Conservation (phyloP, 495 filamentous ascomycete species). For the Daldinia decipiens region DNA sequence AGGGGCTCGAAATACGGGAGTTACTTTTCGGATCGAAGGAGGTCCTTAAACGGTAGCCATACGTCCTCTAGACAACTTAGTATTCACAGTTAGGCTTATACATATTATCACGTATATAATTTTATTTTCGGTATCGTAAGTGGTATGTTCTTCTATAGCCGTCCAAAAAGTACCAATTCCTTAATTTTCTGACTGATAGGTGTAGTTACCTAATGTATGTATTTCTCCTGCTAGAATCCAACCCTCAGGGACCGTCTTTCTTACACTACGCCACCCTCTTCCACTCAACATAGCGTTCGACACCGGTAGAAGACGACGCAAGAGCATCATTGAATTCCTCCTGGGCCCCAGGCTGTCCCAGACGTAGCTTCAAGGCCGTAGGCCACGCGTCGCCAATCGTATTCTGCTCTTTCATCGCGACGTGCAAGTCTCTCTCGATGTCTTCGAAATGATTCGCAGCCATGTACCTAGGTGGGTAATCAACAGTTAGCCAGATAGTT, state of each 20-base stretch:
- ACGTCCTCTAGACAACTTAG: not conserved
- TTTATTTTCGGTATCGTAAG: no score
- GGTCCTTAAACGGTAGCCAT: not conserved
- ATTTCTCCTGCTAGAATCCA: no score
- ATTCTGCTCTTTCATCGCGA: conserved; percentile 48
- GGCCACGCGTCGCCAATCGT: conserved; percentile 57
- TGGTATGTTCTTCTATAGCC: no score
- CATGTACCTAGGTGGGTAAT: conserved; percentile 7
- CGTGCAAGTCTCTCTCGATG: not conserved
- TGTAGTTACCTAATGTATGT: no score
- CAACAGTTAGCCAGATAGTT: not conserved
- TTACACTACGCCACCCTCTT: conserved; percentile 18
- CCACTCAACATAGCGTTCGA: conserved; percentile 56
- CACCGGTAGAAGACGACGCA: conserved; percentile 18
- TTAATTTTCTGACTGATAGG: no score
- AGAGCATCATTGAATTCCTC: conserved; percentile 48
- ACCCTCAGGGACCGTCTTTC: no score
- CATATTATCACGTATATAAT: no score
- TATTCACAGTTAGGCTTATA: no score
- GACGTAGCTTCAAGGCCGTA: conserved; percentile 46
- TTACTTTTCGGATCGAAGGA: no score
- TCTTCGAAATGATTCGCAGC: not conserved
- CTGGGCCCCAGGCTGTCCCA: conserved; percentile 47
- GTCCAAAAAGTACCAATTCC: no score
- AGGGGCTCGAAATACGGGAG: no score